Base-by-base conservation (phyloP, 2,329 filamentous ascomycete species). In the Diaporthe nobilis region DNA sequence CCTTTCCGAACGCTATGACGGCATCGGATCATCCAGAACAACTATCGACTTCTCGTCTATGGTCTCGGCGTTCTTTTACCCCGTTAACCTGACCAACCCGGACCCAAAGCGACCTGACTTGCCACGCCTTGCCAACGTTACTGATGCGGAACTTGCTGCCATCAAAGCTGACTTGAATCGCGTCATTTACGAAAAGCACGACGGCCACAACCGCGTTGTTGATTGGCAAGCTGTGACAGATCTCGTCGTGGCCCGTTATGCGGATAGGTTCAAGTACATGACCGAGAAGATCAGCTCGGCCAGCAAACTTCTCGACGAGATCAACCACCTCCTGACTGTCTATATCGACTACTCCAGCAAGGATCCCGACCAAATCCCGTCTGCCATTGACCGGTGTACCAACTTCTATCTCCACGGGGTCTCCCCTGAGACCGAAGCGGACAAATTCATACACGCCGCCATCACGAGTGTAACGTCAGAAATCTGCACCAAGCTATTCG, bases 151-250 rank as follows among this genome's bases (percentile, higher is more conserved):
- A 42, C 77, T 82, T 8, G 72, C 60, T 2, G 78, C 61, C 20
- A 81, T 84, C 60, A 79, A 17, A 80, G 89, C 22, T 82, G 78
- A 80, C n/a, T 58, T 82, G 1, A 72, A 65, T 13, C 77, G 80
- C 12, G 80, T 81, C 1, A 76, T 81, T 1, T 37, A 31, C 3
- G 79, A 82, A 3, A 79, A 82, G 0, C 85, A 25, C 81, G 82
- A 60, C 80, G 86, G 51, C 77, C 85, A 6, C 76, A 78, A 13
- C 78, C 81, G 15, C 34, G 77, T 79, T 25, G 80, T 90, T 37
- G 85, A 94, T 79, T 95, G 94, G 94, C 94, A 95, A 80, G 87
- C 84, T 0, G 85, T 93, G 1, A 87, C 88, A 0, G 94, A 96
- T 79, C 88, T 93, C 86, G 85, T 95, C 5, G 86, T 94, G 5